phyloP scores from a whole-genome alignment of 2,329 filamentous ascomycete species.

The Paecilomyces variotii region DNA sequence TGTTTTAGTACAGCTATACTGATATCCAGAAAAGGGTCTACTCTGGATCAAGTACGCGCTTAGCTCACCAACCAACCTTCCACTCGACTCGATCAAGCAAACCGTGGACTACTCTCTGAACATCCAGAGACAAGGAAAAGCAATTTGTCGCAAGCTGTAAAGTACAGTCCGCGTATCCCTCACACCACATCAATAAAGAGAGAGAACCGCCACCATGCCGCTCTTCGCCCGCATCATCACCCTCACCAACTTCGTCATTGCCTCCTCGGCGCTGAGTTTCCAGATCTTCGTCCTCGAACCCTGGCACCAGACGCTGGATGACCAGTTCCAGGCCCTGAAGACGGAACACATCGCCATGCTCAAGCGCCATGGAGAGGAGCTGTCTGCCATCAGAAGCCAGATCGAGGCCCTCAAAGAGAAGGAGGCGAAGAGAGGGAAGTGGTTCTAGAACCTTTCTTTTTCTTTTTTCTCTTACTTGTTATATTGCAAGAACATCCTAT shows the following conservation, averaged over 20 bases:
- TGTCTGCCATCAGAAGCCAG: neutral
- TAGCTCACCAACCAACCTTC: no score
- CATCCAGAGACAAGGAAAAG: neutral
- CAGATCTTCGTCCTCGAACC: slow-evolving; percentile 64
- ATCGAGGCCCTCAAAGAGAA: neutral
- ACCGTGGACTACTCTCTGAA: neutral
- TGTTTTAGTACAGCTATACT: neutral
- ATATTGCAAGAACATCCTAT: neutral
- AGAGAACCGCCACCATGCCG: slow-evolving; percentile 21
- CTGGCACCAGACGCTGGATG: slow-evolving; percentile 60
- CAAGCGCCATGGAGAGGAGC: neutral
- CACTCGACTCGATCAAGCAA: neutral
- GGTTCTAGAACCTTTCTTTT: neutral
- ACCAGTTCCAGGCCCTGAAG: slow-evolving; percentile 53
- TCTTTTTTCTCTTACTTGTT: neutral
- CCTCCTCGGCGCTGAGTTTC: slow-evolving; percentile 56
- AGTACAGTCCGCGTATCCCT: neutral
- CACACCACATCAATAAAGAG: neutral
- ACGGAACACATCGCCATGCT: slow-evolving; percentile 43
- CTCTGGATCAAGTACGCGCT: neutral
- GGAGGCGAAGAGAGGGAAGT: neutral
- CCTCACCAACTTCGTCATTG: slow-evolving; percentile 58
- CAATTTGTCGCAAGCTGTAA: neutral
- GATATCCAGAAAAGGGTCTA: neutral
- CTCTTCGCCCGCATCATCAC: slow-evolving; percentile 47